Base-by-base conservation (phyloP, 1,284 basidiomycete genomes). In the Chondrostereum purpureum region DNA sequence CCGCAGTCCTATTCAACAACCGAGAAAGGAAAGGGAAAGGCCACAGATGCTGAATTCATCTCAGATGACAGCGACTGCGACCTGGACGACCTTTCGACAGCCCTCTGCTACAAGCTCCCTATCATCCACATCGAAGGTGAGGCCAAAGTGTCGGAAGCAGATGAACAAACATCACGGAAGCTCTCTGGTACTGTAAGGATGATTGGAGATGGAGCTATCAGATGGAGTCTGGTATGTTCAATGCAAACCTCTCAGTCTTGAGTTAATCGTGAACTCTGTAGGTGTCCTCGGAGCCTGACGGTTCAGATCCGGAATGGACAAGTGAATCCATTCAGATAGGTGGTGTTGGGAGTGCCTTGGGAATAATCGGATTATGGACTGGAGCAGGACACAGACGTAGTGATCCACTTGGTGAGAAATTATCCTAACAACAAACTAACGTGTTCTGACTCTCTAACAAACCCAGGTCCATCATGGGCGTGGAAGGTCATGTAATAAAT, bases 301-400 rank as follows among this genome's bases (percentile, higher is more conserved):
- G 55, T 54, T 17, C 57, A 54, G 47, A 49, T 3, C 55, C 66
- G 0, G 69, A 77, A 46, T 80, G 77, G 78, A 62, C 64, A 3
- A 74, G 69, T 12, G 77, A 81, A 53, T 73, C 70, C 4, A 59
- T 81, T 0, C 78, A 81, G 52, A 57, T 81, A 2, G 79, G 79
- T 11, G 69, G 67, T 1, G 61, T 75, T 4, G 74, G 71, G 14
- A 76, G 75, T 18, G 71, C 66, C 0, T 57, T 69, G 23, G 78
- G 78, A 11, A 54, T 78, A 2, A 57, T 80, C 0, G 78, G 77
- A n/a, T 53, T 52, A 46, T 82, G 78, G 79, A 80, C 78, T 0
- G 76, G 77, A 5, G 74, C 73, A 2, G 56, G 58, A 10, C 78
- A 81, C 50, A 66, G 69, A 36, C 55, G 60, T 3, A 62, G 60